phyloP scores from a whole-genome alignment of 2,329 filamentous ascomycete species.

The Coniosporium tulheliwenetii region DNA sequence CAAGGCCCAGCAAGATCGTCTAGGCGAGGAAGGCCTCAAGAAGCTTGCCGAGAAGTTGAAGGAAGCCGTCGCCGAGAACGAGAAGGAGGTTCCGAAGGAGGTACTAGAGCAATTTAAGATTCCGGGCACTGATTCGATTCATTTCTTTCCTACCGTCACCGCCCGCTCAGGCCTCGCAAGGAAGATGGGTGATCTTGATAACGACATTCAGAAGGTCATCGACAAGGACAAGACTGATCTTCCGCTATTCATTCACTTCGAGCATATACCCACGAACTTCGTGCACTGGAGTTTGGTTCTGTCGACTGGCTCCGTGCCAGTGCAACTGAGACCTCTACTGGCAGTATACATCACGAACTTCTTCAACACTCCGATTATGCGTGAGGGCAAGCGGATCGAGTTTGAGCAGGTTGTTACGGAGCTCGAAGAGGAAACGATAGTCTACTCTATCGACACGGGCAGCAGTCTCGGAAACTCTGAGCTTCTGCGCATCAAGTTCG shows the following conservation, averaged over 20 bases:
- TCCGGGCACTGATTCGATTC: conserved; percentile 76
- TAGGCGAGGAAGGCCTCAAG: conserved; percentile 71
- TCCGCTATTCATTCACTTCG: conserved; percentile 93
- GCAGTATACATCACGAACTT: conserved; percentile 81
- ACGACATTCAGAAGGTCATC: conserved; percentile 58
- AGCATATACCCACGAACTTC: conserved; percentile 86
- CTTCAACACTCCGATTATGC: conserved; percentile 77
- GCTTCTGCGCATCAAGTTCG: conserved; percentile 65
- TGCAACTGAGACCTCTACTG: conserved; percentile 72
- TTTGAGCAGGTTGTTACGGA: conserved; percentile 90
- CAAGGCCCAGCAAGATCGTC: conserved; percentile 57
- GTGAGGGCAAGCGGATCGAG: conserved; percentile 58
- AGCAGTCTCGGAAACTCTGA: conserved; percentile 61
- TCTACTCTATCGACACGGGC: conserved; percentile 58
- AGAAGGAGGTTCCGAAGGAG: conserved; percentile 66
- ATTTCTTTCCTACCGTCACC: conserved; percentile 80
- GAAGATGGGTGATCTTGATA: conserved; percentile 50
- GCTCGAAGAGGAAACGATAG: conserved; percentile 80
- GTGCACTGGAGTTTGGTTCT: conserved; percentile 71
- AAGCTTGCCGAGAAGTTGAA: conserved; percentile 62
- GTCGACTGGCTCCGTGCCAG: conserved; percentile 60
- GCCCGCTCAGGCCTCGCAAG: conserved; percentile 69
- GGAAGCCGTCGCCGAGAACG: conserved; percentile 74
- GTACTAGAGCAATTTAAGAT: conserved; percentile 72
- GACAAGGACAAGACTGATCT: conserved; percentile 48